These are phyloP conservation scores for Omphalotus olearius DNA, from an alignment of 1,284 basidiomycete genomes.

Conservation along the genomic window DNA sequence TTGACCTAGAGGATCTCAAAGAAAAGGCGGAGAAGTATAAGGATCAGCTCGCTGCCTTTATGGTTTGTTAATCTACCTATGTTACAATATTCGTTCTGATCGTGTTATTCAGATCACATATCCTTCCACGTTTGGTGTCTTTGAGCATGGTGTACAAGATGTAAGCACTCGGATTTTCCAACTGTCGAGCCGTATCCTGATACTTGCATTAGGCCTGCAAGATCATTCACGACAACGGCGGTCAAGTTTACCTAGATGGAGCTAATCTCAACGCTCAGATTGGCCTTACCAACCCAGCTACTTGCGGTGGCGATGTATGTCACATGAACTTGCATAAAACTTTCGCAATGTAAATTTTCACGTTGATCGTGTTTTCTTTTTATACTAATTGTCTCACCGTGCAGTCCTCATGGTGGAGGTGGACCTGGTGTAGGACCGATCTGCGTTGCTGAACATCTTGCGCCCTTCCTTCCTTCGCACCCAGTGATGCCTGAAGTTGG, in stretches of 20 bases:
- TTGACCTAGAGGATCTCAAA: slow-evolving; percentile 85
- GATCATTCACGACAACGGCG: slow-evolving; percentile 92
- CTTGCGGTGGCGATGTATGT: slow-evolving; percentile 95
- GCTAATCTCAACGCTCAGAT: slow-evolving; percentile 97
- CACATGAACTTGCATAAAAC: slow-evolving; percentile 99
- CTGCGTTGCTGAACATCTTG: slow-evolving; percentile 89
- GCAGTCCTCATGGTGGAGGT: slow-evolving; percentile 92
- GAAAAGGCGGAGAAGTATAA: slow-evolving; percentile 90
- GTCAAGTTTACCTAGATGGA: slow-evolving; percentile 97
- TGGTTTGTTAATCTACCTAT: slow-evolving; percentile 55
- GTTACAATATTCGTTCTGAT: background rate
- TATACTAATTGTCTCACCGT: slow-evolving; percentile 13
- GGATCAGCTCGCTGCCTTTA: slow-evolving; percentile 91
- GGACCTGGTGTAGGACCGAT: slow-evolving; percentile 85
- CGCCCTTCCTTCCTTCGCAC: slow-evolving; percentile 94
- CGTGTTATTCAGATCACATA: slow-evolving; percentile 68
- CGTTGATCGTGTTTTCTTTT: slow-evolving; percentile 13
- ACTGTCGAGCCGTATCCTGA: background rate
- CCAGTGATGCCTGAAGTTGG: slow-evolving; percentile 72
- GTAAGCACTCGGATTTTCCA: slow-evolving; percentile 27
- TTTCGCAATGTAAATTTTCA: slow-evolving; percentile 70
- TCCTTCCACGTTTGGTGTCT: slow-evolving; percentile 96
- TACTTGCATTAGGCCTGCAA: slow-evolving; percentile 64
- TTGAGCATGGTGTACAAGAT: slow-evolving; percentile 88
- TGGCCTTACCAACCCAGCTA: slow-evolving; percentile 92